Evolutionary conservation across 2,329 filamentous ascomycete genomes (phyloP).

Genomic region (Aspergillus piperis): DNA sequence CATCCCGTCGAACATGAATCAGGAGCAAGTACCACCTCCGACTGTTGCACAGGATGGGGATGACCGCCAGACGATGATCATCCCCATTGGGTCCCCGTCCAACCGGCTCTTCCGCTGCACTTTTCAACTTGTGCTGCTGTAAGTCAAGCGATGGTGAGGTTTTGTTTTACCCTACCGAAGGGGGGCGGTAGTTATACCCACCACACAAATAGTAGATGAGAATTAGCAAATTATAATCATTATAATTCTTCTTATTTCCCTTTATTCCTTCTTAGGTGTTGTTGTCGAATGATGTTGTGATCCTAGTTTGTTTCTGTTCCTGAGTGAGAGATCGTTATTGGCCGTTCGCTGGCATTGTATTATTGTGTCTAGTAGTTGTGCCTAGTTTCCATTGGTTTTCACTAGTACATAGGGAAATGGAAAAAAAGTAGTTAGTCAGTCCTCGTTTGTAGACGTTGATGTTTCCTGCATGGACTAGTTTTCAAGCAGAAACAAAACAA

Average conservation of each 20-base stretch:
- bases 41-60: constrained; percentile 7
- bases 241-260: too few species aligned
- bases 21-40: not conserved
- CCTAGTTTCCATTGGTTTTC: not conserved
- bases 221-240: not conserved
- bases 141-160: not conserved
- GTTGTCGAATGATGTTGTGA: not conserved
- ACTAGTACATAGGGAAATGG: not conserved
- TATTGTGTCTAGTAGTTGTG: not conserved
- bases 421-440: too few species aligned
- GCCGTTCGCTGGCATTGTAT: too few species aligned
- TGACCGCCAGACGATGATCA: not conserved
- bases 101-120: constrained; percentile 17
- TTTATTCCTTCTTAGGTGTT: not conserved
- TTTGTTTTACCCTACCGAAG: constrained; percentile 1
- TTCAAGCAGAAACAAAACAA: not conserved
- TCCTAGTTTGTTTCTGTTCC: too few species aligned
- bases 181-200: not conserved
- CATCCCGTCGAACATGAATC: not conserved
- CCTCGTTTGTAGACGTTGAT: not conserved
- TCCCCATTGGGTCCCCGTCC: constrained; percentile 2
- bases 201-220: not conserved
- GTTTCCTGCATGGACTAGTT: not conserved
- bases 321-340: too few species aligned
- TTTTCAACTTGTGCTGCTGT: constrained; percentile 1